These are phyloP conservation scores for Leishmania tarentolae DNA, from an alignment of 208 protist genomes.

Conservation along the genomic window DNA sequence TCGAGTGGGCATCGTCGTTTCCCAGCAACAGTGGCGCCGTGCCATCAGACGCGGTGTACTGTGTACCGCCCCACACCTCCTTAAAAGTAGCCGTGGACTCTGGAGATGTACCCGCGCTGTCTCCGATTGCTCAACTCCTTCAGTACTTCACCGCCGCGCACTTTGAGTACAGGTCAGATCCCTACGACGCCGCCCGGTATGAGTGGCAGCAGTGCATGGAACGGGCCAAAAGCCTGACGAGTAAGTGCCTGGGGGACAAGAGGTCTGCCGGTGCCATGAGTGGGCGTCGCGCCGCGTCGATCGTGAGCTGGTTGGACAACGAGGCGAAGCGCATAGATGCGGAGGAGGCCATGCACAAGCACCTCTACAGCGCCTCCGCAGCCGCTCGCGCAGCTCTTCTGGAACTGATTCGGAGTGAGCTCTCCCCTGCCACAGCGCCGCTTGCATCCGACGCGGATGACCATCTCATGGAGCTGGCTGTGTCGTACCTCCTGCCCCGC, in stretches of 20 bases:
- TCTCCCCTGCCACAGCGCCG: constrained; percentile 6
- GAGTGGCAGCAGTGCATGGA: constrained; percentile 36
- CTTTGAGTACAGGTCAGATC: constrained; percentile 49
- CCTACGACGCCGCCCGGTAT: constrained; percentile 45
- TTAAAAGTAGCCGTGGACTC: neutral
- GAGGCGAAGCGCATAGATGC: constrained; percentile 35
- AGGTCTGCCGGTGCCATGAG: neutral
- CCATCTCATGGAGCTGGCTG: constrained; percentile 38
- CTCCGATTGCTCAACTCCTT: constrained; percentile 37
- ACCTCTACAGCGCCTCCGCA: constrained; percentile 19
- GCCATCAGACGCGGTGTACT: constrained; percentile 23
- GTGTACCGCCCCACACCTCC: neutral
- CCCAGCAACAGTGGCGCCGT: constrained; percentile 1
- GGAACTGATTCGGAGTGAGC: constrained; percentile 7
- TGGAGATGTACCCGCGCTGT: neutral
- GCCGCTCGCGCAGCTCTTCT: constrained; percentile 12
- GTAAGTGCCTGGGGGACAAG: neutral
- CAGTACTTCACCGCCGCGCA: constrained; percentile 60
- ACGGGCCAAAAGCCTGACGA: neutral
- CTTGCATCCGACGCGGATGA: constrained; percentile 17
- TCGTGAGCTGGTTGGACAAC: constrained; percentile 35
- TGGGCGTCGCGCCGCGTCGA: constrained; percentile 5
- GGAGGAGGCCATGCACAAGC: constrained; percentile 51
- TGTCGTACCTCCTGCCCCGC: constrained; percentile 68
- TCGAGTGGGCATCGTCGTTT: constrained; percentile 2